These are phyloP conservation scores for Metschnikowia hibisci DNA, from an alignment of 805 yeast species.

Conservation along the genomic window DNA sequence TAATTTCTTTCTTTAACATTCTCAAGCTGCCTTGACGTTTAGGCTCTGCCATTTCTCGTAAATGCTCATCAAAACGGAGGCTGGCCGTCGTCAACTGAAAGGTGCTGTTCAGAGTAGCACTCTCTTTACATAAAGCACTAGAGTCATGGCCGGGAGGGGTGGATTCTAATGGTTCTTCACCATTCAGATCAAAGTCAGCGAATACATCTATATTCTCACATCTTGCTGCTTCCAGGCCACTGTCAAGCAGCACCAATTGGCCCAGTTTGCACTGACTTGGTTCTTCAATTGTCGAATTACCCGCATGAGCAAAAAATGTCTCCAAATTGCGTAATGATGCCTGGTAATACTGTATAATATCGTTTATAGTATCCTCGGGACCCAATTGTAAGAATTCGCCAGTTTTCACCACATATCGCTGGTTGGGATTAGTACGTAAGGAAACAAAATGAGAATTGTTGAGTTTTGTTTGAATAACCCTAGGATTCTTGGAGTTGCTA, in stretches of 20 bases:
- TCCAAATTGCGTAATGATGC: neutral
- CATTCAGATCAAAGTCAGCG: conserved; percentile 1
- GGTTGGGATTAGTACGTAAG: conserved; percentile 36
- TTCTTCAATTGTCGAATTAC: neutral
- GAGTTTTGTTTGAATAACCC: conserved; percentile 35
- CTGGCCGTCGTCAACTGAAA: conserved; percentile 4
- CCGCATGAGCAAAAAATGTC: neutral
- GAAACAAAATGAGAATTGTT: conserved; percentile 32
- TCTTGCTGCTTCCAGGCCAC: neutral
- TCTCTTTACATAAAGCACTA: conserved; percentile 1
- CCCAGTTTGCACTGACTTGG: neutral
- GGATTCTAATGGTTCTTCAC: neutral
- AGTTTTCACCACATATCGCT: conserved; percentile 26
- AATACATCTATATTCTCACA: neutral
- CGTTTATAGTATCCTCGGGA: conserved; percentile 11
- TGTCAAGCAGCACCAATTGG: conserved; percentile 1
- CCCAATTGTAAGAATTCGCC: conserved; percentile 31
- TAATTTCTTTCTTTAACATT: neutral
- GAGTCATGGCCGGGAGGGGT: neutral
- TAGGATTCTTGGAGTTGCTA: conserved; percentile 33
- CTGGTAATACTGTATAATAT: conserved; percentile 12
- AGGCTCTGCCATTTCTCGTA: neutral
- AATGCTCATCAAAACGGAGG: conserved; percentile 6
- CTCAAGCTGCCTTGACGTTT: conserved; percentile 2
- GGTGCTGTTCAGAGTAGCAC: conserved; percentile 3